Evolutionary conservation across 176 grass and related monocot species (phyloP).

Genomic region (Zea luxurians): DNA sequence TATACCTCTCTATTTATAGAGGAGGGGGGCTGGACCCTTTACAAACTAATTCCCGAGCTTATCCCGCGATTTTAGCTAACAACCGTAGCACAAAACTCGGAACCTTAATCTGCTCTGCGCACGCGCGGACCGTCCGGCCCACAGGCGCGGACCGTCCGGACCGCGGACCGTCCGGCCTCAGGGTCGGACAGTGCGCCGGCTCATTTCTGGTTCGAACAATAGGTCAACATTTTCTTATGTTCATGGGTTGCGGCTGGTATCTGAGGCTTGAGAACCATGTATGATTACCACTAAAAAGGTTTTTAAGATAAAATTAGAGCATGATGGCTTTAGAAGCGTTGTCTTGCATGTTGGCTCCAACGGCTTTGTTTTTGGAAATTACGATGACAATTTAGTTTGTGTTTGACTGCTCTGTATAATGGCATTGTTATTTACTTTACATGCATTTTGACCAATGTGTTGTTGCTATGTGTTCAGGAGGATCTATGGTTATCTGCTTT

Average conservation of each 20-base stretch:
- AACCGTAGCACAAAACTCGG: no score
- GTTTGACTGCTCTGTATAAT: background rate
- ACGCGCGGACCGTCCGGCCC: no score
- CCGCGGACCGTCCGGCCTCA: no score
- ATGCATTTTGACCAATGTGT: background rate
- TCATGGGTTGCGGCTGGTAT: background rate
- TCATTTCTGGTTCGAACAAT: no score
- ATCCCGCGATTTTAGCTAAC: no score
- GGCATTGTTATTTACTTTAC: background rate
- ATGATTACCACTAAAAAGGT: background rate
- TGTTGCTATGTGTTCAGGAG: slow-evolving; percentile 47
- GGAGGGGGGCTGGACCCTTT: no score
- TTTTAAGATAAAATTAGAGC: background rate
- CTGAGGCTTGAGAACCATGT: background rate
- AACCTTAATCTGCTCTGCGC: no score
- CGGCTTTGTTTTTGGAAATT: background rate
- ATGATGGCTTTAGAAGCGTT: background rate
- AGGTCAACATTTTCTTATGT: background rate
- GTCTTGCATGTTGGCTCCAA: background rate
- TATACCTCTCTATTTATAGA: no score
- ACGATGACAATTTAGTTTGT: background rate
- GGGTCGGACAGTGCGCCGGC: no score
- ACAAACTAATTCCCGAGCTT: no score
- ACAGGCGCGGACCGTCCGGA: no score
- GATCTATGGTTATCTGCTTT: slow-evolving; percentile 81